phyloP scores from a whole-genome alignment of 352 stramenopile genomes.

The Aphanomyces astaci region DNA sequence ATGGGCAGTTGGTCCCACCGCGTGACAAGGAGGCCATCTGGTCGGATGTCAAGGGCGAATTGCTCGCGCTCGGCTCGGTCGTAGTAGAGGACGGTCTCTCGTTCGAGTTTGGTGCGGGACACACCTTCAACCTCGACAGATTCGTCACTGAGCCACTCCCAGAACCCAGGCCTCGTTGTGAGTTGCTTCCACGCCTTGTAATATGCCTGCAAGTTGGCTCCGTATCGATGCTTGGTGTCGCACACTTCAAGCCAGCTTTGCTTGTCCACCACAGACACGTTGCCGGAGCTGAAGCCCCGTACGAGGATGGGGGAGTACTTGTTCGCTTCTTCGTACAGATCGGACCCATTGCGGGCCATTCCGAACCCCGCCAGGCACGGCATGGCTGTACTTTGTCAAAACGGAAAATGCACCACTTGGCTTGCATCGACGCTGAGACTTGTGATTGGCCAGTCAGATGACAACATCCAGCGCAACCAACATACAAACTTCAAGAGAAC shows the following conservation, averaged over 20 bases:
- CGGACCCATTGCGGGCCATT: slow-evolving; percentile 18
- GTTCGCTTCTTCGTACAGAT: slow-evolving; percentile 81
- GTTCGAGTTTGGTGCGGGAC: slow-evolving; percentile 88
- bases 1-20: slow-evolving; percentile 66
- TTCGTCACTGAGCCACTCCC: slow-evolving; percentile 83
- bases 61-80: slow-evolving; percentile 83
- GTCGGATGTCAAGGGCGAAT: slow-evolving; percentile 76
- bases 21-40: slow-evolving; percentile 53
- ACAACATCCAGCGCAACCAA: background rate
- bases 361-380: background rate
- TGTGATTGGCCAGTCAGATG: background rate
- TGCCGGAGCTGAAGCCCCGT: slow-evolving; percentile 80
- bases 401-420: too few species aligned
- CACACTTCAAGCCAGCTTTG: slow-evolving; percentile 86
- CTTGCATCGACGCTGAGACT: background rate
- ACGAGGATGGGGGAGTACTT: slow-evolving; percentile 84
- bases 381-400: background rate
- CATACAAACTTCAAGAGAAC: background rate
- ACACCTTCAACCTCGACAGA: slow-evolving; percentile 81
- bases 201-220: slow-evolving; percentile 93
- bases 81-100: slow-evolving; percentile 93
- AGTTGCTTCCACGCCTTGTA: slow-evolving; percentile 94
- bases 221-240: slow-evolving; percentile 85
- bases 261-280: slow-evolving; percentile 84
- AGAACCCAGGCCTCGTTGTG: slow-evolving; percentile 75